Evolutionary conservation across 2,329 filamentous ascomycete genomes (phyloP).

Genomic region (Diaporthe longicolla): DNA sequence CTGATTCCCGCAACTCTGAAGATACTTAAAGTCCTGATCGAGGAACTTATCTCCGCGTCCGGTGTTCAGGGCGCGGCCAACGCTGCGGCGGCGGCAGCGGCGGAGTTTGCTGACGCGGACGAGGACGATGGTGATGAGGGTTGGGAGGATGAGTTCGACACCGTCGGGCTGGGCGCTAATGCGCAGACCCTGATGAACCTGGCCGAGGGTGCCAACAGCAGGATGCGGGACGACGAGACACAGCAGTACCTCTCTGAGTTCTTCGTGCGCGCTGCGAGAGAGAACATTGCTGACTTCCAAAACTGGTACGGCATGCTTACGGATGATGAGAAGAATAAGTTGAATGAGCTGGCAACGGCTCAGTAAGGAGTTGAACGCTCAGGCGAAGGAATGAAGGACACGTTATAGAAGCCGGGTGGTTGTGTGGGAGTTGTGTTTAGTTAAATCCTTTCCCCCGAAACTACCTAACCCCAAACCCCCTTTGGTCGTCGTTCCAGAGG

Average conservation of each 20-base stretch:
- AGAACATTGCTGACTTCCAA: conserved; percentile 69
- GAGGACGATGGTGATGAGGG: conserved; percentile 83
- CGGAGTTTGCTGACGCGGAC: conserved; percentile 67
- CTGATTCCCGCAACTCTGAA: conserved; percentile 90
- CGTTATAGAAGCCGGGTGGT: conserved; percentile 4
- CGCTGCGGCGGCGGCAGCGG: conserved; percentile 72
- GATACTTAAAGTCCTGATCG: conserved; percentile 94
- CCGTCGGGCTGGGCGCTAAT: conserved; percentile 80
- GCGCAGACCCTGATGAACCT: conserved; percentile 87
- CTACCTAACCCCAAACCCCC: background rate
- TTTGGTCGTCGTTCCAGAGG: background rate
- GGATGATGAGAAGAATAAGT: conserved; percentile 69
- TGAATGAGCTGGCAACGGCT: conserved; percentile 63
- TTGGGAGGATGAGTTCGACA: conserved; percentile 89
- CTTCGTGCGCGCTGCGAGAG: conserved; percentile 74
- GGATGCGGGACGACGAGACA: conserved; percentile 90
- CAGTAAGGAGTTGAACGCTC: conserved; percentile 39
- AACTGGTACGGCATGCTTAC: conserved; percentile 69
- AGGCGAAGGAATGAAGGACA: background rate
- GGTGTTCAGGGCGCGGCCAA: conserved; percentile 73
- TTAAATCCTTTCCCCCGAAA: background rate
- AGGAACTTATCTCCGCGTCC: conserved; percentile 88
- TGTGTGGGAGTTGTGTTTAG: background rate
- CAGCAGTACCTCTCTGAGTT: conserved; percentile 87
- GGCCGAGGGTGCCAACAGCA: conserved; percentile 70